Conservation (phyloP, 2,329 filamentous ascomycete species). For the Didymella exigua region DNA sequence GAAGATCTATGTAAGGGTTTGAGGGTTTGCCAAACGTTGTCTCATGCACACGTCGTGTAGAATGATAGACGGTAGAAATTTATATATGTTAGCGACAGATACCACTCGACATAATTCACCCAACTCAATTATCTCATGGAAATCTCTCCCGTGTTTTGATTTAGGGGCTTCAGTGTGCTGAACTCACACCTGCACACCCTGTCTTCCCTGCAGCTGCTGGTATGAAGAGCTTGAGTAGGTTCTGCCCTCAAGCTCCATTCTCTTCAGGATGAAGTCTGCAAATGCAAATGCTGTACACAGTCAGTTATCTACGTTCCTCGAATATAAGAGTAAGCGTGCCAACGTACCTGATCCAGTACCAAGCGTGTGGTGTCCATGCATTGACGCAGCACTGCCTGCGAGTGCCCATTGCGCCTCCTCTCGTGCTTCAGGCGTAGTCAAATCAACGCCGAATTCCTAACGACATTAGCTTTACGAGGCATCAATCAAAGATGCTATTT, state of each 20-base stretch:
- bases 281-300: not conserved
- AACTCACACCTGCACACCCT: not conserved
- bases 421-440: not conserved
- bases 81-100: not conserved
- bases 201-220: not conserved
- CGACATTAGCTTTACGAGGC: not conserved
- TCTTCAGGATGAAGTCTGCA: not conserved
- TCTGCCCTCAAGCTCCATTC: not conserved
- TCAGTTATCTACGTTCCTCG: not conserved
- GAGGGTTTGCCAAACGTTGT: not conserved
- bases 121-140: not conserved
- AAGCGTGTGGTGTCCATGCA: slow-evolving; percentile 1
- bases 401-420: slow-evolving; percentile 14
- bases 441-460: not conserved
- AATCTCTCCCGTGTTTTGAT: not conserved
- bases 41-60: not conserved
- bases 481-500: not conserved
- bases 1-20: slow-evolving; percentile 26
- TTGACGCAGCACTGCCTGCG: not conserved
- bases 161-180: not conserved
- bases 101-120: not conserved
- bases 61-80: not conserved
- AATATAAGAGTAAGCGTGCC: not conserved
- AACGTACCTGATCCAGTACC: slow-evolving; percentile 1
- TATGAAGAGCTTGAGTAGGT: not conserved